Evolutionary conservation across 1,139 yeast species (phyloP).

Genomic region (Geotrichum klebahnii): DNA sequence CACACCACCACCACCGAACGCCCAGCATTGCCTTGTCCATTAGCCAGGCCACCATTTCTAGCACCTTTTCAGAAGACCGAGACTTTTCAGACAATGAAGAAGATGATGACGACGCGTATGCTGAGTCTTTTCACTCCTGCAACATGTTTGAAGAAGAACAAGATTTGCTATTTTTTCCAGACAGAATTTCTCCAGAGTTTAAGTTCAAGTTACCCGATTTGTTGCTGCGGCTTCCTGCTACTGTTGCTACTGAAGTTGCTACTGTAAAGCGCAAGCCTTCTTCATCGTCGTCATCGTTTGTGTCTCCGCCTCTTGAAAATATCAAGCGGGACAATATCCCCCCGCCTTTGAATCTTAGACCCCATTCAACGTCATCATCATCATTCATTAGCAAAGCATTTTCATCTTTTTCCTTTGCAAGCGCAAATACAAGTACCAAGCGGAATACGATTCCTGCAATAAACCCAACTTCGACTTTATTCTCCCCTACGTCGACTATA

Average conservation of each 20-base stretch:
- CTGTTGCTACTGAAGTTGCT: not conserved
- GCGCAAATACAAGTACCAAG: no score
- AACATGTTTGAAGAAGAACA: slow-evolving; percentile 1
- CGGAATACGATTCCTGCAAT: no score
- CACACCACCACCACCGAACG: no score
- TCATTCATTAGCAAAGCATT: not conserved
- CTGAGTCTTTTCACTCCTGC: slow-evolving; percentile 1
- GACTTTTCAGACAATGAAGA: not conserved
- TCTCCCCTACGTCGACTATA: not conserved
- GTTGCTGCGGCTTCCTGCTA: not conserved
- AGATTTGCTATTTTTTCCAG: not conserved
- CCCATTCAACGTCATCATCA: not conserved
- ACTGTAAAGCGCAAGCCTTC: no score
- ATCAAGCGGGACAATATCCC: not conserved
- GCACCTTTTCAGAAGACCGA: not conserved
- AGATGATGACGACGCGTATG: not conserved
- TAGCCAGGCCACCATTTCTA: not conserved
- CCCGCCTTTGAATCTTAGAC: not conserved
- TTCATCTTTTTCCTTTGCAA: no score
- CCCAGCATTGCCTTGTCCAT: not conserved
- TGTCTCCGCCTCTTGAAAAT: not conserved
- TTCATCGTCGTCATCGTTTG: no score
- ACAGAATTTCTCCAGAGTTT: not conserved
- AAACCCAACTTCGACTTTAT: not conserved
- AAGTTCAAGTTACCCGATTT: not conserved